A percentile compares a stretch with the other conserved stretches of the same genome.
Evolutionary conservation across 2,329 filamentous ascomycete species (phyloP).

Genomic region (Aspergillus ochraceus): DNA sequence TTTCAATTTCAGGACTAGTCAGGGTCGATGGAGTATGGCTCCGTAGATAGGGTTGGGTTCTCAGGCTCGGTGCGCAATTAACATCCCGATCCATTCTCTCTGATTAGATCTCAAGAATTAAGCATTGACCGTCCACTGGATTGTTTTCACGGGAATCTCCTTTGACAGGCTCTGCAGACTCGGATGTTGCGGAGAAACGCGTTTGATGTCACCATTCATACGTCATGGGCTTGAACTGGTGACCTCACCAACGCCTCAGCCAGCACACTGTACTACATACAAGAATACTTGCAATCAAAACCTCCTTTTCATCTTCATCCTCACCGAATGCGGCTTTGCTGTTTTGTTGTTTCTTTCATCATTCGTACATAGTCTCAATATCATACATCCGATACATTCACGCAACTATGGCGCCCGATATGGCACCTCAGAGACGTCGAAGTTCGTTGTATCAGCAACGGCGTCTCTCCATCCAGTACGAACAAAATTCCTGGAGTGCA

Average conservation of each 20-base stretch:
- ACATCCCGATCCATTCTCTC: too few species aligned
- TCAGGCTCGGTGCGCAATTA: too few species aligned
- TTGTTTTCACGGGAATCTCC: too few species aligned
- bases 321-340: too few species aligned
- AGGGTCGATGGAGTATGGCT: too few species aligned
- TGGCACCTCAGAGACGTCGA: slow-evolving; percentile 25
- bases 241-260: slow-evolving; percentile 13
- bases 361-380: background rate
- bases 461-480: slow-evolving; percentile 30
- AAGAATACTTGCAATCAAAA: background rate
- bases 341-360: background rate
- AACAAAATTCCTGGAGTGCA: slow-evolving; percentile 36
- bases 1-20: too few species aligned
- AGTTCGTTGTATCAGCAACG: slow-evolving; percentile 35
- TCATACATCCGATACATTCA: background rate
- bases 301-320: background rate
- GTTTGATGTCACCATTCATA: background rate
- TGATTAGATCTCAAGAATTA: background rate
- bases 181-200: background rate
- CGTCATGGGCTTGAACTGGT: slow-evolving; percentile 14
- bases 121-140: background rate
- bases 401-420: slow-evolving; percentile 3
- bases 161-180: background rate
- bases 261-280: background rate
- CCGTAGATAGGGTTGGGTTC: too few species aligned